Conservation (phyloP, 257 asterid genomes). For the Primulina tabacum region DNA sequence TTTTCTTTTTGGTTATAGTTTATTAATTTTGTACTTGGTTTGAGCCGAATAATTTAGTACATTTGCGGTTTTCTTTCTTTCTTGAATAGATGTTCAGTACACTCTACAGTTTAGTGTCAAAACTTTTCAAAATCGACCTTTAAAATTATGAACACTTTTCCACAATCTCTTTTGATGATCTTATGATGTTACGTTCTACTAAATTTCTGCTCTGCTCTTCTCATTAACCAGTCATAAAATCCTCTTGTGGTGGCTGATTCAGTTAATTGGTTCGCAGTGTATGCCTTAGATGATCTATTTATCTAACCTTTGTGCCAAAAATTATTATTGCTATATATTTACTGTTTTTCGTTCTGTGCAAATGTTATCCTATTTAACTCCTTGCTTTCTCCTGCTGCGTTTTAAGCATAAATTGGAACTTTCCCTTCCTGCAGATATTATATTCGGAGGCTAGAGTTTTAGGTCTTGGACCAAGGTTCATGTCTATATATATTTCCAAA, state of each 20-base stretch:
- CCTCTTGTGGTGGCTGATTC: background rate
- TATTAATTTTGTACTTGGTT: background rate
- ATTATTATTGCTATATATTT: too few relatives aligned
- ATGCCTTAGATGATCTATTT: background rate
- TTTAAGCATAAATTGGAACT: background rate
- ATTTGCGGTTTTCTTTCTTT: background rate
- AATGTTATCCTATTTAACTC: background rate
- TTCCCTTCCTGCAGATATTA: conserved; percentile 45
- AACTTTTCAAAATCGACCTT: background rate
- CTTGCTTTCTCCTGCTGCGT: background rate
- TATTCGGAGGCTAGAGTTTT: conserved; percentile 72
- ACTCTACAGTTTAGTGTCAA: background rate
- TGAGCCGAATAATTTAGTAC: background rate
- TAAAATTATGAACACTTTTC: background rate
- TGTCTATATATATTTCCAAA: conserved; percentile 79
- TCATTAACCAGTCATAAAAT: background rate
- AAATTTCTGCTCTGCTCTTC: background rate
- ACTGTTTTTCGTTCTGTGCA: background rate
- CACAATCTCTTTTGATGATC: background rate
- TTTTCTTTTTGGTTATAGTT: background rate
- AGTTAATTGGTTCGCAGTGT: background rate
- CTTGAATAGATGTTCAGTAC: background rate
- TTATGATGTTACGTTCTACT: background rate
- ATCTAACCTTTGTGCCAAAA: background rate
- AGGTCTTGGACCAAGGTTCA: conserved; percentile 86